Conservation (phyloP, 2,329 filamentous ascomycete species). For the Penicillium sp. region DNA sequence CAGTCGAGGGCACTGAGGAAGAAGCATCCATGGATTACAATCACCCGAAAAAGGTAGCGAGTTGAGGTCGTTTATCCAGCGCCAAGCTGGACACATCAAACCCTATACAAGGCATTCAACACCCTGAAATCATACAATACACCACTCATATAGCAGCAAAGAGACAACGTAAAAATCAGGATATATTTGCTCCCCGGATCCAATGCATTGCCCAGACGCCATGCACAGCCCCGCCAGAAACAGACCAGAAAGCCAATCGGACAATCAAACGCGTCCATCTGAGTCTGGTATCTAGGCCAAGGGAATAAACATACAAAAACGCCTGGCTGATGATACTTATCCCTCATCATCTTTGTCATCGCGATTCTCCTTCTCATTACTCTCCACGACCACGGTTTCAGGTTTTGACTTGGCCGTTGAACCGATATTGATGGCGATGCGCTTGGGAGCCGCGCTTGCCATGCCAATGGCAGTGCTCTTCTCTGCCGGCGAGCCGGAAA, state of each 20-base stretch:
- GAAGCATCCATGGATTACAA: too few species aligned
- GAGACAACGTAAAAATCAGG: not conserved
- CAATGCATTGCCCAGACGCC: constrained; percentile 30
- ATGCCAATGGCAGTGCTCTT: constrained; percentile 22
- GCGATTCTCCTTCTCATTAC: constrained; percentile 35
- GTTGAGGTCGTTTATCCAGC: too few species aligned
- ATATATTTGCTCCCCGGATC: constrained; percentile 20
- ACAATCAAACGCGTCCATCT: constrained; percentile 9
- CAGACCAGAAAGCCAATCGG: constrained; percentile 14
- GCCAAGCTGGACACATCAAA: not conserved
- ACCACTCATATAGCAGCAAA: constrained; percentile 12
- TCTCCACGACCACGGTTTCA: constrained; percentile 15
- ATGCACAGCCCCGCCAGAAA: constrained; percentile 22
- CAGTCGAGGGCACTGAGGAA: too few species aligned
- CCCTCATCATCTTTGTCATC: constrained; percentile 27
- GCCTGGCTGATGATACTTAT: constrained; percentile 16
- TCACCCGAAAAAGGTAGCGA: too few species aligned
- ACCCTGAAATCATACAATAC: not conserved
- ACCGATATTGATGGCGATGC: constrained; percentile 45
- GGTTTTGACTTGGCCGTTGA: constrained; percentile 24
- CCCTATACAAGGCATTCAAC: not conserved
- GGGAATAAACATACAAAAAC: constrained; percentile 13
- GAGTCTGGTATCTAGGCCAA: constrained; percentile 22
- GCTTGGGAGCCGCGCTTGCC: constrained; percentile 34
- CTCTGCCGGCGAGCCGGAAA: constrained; percentile 32